Evolutionary conservation across 257 asterid genomes (phyloP), one percentile per base, ranked within the genome.

Genomic region (Solanum chiquidenum): DNA sequence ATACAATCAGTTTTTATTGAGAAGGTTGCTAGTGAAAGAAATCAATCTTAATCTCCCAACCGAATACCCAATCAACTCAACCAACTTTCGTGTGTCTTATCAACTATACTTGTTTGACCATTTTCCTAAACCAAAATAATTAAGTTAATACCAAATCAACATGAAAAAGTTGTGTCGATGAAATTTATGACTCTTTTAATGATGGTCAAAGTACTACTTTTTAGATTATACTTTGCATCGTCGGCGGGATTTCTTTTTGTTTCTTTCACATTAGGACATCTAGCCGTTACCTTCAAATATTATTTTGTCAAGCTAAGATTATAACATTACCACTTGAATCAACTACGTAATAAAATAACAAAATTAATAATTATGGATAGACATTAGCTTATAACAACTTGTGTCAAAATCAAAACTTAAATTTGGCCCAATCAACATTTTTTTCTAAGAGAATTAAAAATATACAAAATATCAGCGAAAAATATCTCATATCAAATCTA

Each of bases 21-120:
- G 3, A 18, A 6, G 0, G 1, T 55, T 18, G 4, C 1, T 0
- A 0, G 2, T 6, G 10, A 55, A 55, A 55, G 0, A 55, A 55
- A 55, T 52, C 3, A 18, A 18, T 52, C 4, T 55, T 1, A 55
- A 55, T 6, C 64, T 55, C 64, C 9, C n/a, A 6, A 52, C 9
- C 64, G n/a, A n/a, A n/a, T n/a, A 16, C 10, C 64, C n/a, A 18
- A 55, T 55, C n/a, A 55, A 18, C 62, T 52, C 62, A 52, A 52
- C n/a, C 62, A 52, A 55, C 9, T 0, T 1, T 55, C 6, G 64
- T 18, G 10, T 6, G 64, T 55, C n/a, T 18, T 18, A 55, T 55
- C 64, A 55, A 55, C n/a, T 18, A 18, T 55, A 55, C 64, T 55
- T 55, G 64, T 55, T 55, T 55, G 64, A 18, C 64, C 9, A 55